A percentile compares a stretch with the other conserved stretches of the same genome.
phyloP scores from a whole-genome alignment of 2,329 filamentous ascomycete genomes.

The Colletotrichum gigasporum region DNA sequence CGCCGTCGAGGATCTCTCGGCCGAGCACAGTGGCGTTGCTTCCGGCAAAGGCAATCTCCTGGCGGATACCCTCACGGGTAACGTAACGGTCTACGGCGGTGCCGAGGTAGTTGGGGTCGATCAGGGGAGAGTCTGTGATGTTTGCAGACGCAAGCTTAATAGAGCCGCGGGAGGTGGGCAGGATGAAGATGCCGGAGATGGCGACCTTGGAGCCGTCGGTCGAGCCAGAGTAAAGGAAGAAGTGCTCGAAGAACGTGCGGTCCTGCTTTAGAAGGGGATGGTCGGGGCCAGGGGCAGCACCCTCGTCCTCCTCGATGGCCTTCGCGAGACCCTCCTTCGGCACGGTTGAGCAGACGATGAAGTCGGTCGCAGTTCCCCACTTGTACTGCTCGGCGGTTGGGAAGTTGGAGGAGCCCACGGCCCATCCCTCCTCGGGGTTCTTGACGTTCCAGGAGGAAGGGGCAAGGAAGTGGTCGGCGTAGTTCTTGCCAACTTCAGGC shows the following conservation, averaged over 20 bases:
- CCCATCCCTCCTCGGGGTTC: constrained; percentile 38
- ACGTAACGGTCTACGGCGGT: constrained; percentile 42
- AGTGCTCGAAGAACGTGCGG: constrained; percentile 38
- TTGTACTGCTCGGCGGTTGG: constrained; percentile 39
- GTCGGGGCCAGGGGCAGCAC: constrained; percentile 39
- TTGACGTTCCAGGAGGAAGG: constrained; percentile 43
- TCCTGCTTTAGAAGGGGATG: constrained; percentile 42
- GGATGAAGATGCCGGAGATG: constrained; percentile 33
- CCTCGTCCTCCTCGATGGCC: constrained; percentile 46
- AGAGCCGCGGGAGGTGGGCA: constrained; percentile 39
- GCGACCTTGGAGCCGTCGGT: constrained; percentile 32
- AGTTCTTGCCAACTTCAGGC: constrained; percentile 60
- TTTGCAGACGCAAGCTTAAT: constrained; percentile 35
- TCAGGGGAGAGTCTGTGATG: constrained; percentile 31
- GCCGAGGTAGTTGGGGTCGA: constrained; percentile 42
- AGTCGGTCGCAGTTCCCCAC: constrained; percentile 43
- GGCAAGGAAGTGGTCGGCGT: constrained; percentile 50
- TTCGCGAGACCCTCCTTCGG: constrained; percentile 37
- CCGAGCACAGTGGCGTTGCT: constrained; percentile 28
- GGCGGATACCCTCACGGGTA: constrained; percentile 36
- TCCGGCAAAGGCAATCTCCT: constrained; percentile 33
- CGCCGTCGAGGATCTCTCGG: constrained; percentile 33
- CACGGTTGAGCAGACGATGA: constrained; percentile 42
- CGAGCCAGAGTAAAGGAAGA: constrained; percentile 46
- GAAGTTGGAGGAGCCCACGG: constrained; percentile 39